phyloP scores from a whole-genome alignment of 768 basidiomycete genomes.

The Pleurotus ostreatus region DNA sequence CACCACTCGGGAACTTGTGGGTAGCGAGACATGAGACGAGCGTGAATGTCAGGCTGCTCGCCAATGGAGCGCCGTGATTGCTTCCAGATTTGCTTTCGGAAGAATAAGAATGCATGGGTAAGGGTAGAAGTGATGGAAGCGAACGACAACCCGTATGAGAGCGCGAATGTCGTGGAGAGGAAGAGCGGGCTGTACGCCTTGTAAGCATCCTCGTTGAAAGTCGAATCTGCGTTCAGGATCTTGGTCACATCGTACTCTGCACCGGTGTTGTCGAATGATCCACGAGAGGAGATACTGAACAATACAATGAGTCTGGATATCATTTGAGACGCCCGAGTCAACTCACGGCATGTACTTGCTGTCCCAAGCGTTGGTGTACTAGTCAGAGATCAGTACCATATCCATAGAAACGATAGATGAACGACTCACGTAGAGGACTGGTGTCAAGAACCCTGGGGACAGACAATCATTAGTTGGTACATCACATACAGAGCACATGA shows the following conservation, averaged over 20 bases:
- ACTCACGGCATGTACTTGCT: conserved; percentile 53
- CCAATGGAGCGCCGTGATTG: conserved; percentile 67
- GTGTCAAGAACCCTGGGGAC: conserved; percentile 48
- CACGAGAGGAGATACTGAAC: conserved; percentile 49
- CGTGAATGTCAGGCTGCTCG: conserved; percentile 84
- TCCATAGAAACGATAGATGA: conserved; percentile 4
- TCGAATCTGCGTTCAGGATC: conserved; percentile 50
- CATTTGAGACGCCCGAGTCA: background rate
- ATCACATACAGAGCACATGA: conserved; percentile 1
- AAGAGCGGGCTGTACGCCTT: conserved; percentile 57
- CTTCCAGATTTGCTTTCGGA: conserved; percentile 74
- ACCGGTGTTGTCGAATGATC: conserved; percentile 66
- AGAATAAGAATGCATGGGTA: conserved; percentile 67
- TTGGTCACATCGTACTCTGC: conserved; percentile 49
- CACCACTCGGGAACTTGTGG: conserved; percentile 85
- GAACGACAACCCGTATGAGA: conserved; percentile 78
- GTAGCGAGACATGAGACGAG: conserved; percentile 78
- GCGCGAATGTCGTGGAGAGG: conserved; percentile 69
- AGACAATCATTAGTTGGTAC: background rate
- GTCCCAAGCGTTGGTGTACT: conserved; percentile 66
- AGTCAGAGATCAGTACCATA: background rate
- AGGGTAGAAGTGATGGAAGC: conserved; percentile 75
- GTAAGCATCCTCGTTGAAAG: conserved; percentile 55
- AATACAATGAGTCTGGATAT: background rate
- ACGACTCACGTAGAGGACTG: conserved; percentile 47